phyloP scores from a whole-genome alignment of 2,329 filamentous ascomycete genomes.

The Colletotrichum filicis region DNA sequence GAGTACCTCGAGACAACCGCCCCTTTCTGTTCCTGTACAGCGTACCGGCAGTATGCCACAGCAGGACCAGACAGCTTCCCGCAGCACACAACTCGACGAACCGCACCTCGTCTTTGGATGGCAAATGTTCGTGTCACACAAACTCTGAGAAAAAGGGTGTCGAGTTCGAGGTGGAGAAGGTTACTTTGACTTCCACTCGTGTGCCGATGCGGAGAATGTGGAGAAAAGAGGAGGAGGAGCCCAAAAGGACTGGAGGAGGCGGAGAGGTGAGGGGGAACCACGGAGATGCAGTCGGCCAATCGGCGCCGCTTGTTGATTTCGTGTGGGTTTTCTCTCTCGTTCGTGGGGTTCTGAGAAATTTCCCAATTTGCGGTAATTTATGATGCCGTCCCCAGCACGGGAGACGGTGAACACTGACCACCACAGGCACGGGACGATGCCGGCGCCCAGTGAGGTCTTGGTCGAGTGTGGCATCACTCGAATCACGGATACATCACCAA shows the following conservation, averaged over 20 bases:
- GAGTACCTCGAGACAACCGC: not conserved
- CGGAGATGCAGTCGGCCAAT: slow-evolving; percentile 8
- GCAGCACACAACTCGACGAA: not conserved
- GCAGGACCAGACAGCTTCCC: not conserved
- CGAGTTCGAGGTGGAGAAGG: slow-evolving; percentile 29
- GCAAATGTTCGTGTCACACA: slow-evolving; percentile 8
- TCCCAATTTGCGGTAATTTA: slow-evolving; percentile 16
- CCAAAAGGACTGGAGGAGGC: slow-evolving; percentile 5
- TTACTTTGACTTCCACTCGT: slow-evolving; percentile 11
- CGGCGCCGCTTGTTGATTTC: not conserved
- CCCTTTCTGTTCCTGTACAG: not conserved
- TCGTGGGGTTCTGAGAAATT: slow-evolving; percentile 10
- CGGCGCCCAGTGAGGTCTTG: not conserved
- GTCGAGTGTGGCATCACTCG: not conserved
- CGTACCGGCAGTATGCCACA: too few relatives aligned
- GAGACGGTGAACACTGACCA: not conserved
- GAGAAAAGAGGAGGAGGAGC: slow-evolving; percentile 13
- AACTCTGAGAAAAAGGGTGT: slow-evolving; percentile 9
- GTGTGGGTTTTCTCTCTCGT: not conserved
- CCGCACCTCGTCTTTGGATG: not conserved
- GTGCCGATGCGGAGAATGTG: slow-evolving; percentile 33
- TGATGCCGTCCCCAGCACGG: not conserved
- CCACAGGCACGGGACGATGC: not conserved
- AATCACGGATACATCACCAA: not conserved
- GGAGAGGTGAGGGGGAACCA: slow-evolving; percentile 18